Conservation (phyloP, 192 early-diverging fungal species). For the Entomortierella lignicola region DNA sequence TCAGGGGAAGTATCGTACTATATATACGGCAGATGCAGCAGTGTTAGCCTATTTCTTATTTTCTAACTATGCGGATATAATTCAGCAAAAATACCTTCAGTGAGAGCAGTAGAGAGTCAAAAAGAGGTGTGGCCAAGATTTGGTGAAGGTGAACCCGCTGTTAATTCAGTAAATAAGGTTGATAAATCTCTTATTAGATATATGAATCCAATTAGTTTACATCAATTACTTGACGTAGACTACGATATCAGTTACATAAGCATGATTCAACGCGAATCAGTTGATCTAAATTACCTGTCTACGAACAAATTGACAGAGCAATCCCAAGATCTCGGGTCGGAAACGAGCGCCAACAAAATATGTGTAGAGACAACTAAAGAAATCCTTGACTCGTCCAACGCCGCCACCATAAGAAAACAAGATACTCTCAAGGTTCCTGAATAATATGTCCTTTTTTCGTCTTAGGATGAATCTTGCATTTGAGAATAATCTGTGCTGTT, state of each 20-base stretch:
- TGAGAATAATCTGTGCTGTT: slow-evolving; percentile 20
- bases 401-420: slow-evolving; percentile 34
- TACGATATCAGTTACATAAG: too few relatives aligned
- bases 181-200: too few relatives aligned
- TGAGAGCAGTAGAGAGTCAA: slow-evolving; percentile 59
- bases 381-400: slow-evolving; percentile 52
- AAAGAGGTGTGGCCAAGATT: slow-evolving; percentile 64
- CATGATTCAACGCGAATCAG: too few relatives aligned
- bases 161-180: not conserved
- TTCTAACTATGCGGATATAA: too few relatives aligned
- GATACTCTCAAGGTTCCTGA: slow-evolving; percentile 37
- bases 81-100: slow-evolving; percentile 56
- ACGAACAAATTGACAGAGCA: slow-evolving; percentile 62
- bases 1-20: slow-evolving; percentile 66
- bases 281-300: slow-evolving; percentile 59
- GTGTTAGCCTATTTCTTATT: too few relatives aligned
- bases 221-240: too few relatives aligned
- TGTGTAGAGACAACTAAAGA: slow-evolving; percentile 60
- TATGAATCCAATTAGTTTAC: too few relatives aligned
- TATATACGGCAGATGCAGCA: not conserved
- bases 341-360: slow-evolving; percentile 61
- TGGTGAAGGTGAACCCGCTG: slow-evolving; percentile 64
- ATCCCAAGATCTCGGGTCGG: slow-evolving; percentile 59
- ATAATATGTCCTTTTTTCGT: slow-evolving; percentile 37
- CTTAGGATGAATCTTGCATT: slow-evolving; percentile 30